Evolutionary conservation across 2,329 filamentous ascomycete species (phyloP).

Genomic region (Lasiodiplodia citricola): DNA sequence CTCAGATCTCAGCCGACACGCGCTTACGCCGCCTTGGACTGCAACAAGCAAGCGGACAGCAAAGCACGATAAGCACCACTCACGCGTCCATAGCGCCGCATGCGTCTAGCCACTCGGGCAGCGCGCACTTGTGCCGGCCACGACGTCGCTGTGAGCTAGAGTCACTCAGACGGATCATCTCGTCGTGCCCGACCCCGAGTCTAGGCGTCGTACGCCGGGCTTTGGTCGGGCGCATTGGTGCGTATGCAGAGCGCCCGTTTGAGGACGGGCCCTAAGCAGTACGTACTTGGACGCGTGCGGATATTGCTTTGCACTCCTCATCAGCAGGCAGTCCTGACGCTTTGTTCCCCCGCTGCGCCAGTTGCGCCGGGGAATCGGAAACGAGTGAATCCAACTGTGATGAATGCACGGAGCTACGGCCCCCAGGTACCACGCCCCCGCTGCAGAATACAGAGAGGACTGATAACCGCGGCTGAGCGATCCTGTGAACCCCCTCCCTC

Average conservation of each 20-base stretch:
- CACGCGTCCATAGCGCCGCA: conserved; percentile 7
- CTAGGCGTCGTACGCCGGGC: background rate
- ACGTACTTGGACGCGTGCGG: conserved; percentile 6
- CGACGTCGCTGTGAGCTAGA: conserved; percentile 4
- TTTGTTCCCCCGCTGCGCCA: background rate
- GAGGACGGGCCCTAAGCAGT: conserved; percentile 3
- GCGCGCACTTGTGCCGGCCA: background rate
- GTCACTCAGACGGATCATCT: conserved; percentile 3
- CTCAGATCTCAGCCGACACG: background rate
- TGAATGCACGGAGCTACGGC: conserved; percentile 4
- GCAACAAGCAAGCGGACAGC: background rate
- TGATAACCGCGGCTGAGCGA: conserved; percentile 17
- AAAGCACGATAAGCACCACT: conserved; percentile 15
- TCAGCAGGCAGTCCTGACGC: conserved; percentile 3
- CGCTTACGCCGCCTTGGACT: background rate
- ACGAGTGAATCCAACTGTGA: conserved; percentile 2
- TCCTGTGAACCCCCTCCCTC: background rate
- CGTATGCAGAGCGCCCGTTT: conserved; percentile 14
- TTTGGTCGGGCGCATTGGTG: conserved; percentile 7
- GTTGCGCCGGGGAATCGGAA: conserved; percentile 18
- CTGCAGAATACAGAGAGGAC: background rate
- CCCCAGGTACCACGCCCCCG: conserved; percentile 15
- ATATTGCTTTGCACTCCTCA: conserved; percentile 17
- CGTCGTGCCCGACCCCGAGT: background rate
- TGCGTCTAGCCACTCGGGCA: conserved; percentile 7